Base-by-base conservation (phyloP, 2,329 filamentous ascomycete genomes). In the Fusarium nygamai region DNA sequence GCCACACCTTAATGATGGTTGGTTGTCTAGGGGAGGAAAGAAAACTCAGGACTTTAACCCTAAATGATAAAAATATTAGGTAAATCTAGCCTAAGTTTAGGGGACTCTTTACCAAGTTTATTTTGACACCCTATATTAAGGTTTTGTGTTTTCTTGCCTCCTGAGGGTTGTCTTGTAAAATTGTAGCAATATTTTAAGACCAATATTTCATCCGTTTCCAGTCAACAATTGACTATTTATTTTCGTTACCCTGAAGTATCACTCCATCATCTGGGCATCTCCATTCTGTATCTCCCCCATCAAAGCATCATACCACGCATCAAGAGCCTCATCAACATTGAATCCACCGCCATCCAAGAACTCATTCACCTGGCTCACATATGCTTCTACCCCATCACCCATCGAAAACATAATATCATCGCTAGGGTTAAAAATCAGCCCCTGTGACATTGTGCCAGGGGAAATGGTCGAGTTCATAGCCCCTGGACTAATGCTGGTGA, bases 261-360 rank as follows among this genome's bases (percentile, higher is more conserved):
- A 48, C 5, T 14, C 33, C 16, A 50, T 41, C 53, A 64, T 64
- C n/a, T 48, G 61, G 1, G 57, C 10, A 17, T 62, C 36, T 0
- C 39, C 24, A 9, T 27, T 67, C 3, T 67, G 61, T 38, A 67
- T 39, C 3, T 66, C 64, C 0, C 64, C 64, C 64, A 67, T 59
- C 22, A 67, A 13, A 6, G 61, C 50, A 34, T 59, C 64, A 0
- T 67, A 67, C 64, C 64, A 67, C 0, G 64, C 50, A 31, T 67
- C 64, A 16, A 67, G 64, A 19, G 64, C 61, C 19, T 67, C 64
- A 6, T 67, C 64, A 17, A 58, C 31, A 22, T 58, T 67, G 0
- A 67, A 58, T 1, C 64, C 50, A 8, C 61, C 64, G 0, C 64
- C 50, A 19, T 67, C 64, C 6, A 67, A 8, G 2, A 65, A 50